Base-by-base conservation (phyloP, 2,329 filamentous ascomycete species). In the Colletotrichum cuscutae region DNA sequence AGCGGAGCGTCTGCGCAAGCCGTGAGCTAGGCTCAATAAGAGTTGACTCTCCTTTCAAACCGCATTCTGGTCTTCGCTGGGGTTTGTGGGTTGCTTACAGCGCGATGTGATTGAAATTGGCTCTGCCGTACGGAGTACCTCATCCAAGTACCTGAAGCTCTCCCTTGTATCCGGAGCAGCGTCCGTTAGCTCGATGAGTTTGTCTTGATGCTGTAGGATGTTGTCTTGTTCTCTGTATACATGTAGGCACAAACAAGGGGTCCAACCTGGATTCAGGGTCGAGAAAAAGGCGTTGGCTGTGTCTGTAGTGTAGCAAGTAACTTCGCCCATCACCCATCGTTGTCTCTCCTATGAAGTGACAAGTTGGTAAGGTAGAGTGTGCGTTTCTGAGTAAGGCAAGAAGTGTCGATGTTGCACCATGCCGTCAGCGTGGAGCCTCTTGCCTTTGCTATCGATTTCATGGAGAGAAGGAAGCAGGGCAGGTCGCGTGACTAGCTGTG, bases 111-210 rank as follows among this genome's bases (percentile, higher is more conserved):
- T 49, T n/a, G 42, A 49, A n/a, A 9, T 49, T 49, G 19, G 19
- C 42, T 42, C 26, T 62, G 24, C 15, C 5, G 32, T 35, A 35
- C 32, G 32, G 37, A n/a, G 35, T n/a, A 56, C 60, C 46, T 35
- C 54, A 19, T 64, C 65, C 24, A 4, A 28, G 65, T 32, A 46
- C 9, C 6, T 56, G 8, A 30, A 13, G 30, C 42, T 42, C 35
- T 62, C 30, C n/a, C 49, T 53, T 22, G 57, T 22, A 22, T 37
- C 56, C 69, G 65, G 69, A 72, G 69, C 69, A 63, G 69, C 65
- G 65, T 72, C 69, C 69, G 69, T 59, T 69, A 72, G 69, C 65
- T 62, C 42, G n/a, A 28, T 30, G n/a, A 35, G 9, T 5, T 57
- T 57, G 9, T 68, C n/a, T 56, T 35, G 32, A 56, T 66, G 46